These are phyloP conservation scores for Terfezia claveryi DNA, from an alignment of 495 filamentous ascomycete genomes.

Conservation along the genomic window DNA sequence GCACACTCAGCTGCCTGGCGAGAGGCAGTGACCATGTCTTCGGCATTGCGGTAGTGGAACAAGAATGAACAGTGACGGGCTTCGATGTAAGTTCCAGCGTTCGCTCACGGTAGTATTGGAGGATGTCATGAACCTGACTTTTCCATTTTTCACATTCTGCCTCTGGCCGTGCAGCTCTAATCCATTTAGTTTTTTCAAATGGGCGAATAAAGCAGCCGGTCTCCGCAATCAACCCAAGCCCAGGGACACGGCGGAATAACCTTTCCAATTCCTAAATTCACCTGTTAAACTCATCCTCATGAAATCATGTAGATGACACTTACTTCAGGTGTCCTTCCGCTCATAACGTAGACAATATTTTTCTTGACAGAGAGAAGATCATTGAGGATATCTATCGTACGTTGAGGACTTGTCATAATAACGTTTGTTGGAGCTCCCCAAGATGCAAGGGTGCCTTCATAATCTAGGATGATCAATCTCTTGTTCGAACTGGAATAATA, in stretches of 20 bases:
- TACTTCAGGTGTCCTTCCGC: conserved; percentile 47
- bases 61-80: conserved; percentile 66
- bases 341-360: conserved; percentile 90
- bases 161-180: conserved; percentile 30
- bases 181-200: conserved; percentile 44
- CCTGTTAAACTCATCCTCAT: neutral
- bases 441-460: conserved; percentile 74
- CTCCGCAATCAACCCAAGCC: conserved; percentile 72
- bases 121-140: conserved; percentile 45
- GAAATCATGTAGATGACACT: neutral
- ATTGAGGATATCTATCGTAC: conserved; percentile 55
- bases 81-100: conserved; percentile 66
- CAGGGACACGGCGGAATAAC: conserved; percentile 54
- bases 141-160: conserved; percentile 62
- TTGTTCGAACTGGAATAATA: conserved; percentile 40
- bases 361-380: conserved; percentile 52
- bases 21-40: conserved; percentile 46
- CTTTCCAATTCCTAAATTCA: conserved; percentile 43
- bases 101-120: conserved; percentile 72
- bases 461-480: conserved; percentile 71
- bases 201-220: conserved; percentile 76
- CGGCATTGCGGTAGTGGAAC: conserved; percentile 67
- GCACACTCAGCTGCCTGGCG: conserved; percentile 70
- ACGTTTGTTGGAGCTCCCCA: conserved; percentile 61
- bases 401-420: conserved; percentile 62